phyloP scores from a whole-genome alignment of 2,329 filamentous ascomycete genomes.

The Fusarium brachygibbosum region DNA sequence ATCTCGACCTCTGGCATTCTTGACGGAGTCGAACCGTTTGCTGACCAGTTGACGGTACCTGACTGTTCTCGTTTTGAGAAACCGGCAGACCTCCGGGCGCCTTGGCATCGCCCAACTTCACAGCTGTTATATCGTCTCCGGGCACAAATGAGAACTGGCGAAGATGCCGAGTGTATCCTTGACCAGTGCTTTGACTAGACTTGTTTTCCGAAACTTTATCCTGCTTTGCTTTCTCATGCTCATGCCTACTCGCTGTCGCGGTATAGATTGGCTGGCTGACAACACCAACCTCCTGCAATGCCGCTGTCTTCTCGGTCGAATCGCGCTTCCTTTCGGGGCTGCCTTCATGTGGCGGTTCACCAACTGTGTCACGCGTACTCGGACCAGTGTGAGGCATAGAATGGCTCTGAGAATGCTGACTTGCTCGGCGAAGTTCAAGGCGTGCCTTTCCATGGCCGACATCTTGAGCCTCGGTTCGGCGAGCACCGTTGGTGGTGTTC shows the following conservation, averaged over 20 bases:
- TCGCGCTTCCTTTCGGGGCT: constrained; percentile 17
- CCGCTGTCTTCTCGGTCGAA: constrained; percentile 4
- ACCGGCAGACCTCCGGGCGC: not conserved
- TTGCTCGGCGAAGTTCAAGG: constrained; percentile 13
- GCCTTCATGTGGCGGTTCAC: constrained; percentile 8
- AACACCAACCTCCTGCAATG: constrained; percentile 8
- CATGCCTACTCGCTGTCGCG: constrained; percentile 1
- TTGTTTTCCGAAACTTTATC: constrained; percentile 6
- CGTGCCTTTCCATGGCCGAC: constrained; percentile 10
- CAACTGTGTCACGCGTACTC: constrained; percentile 5
- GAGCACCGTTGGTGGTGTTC: constrained; percentile 3
- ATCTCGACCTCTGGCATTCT: constrained; percentile 31
- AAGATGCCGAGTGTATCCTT: constrained; percentile 27
- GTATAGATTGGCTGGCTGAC: not conserved
- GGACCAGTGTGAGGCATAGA: constrained; percentile 8
- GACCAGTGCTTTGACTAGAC: not conserved
- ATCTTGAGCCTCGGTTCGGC: constrained; percentile 12
- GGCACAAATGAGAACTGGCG: constrained; percentile 50
- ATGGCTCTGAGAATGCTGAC: not conserved
- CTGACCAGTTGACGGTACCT: constrained; percentile 2
- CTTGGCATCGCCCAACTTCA: constrained; percentile 3
- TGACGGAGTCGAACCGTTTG: constrained; percentile 1
- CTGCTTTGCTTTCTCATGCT: constrained; percentile 1
- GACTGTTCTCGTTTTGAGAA: constrained; percentile 2
- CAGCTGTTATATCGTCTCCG: constrained; percentile 43